Base-by-base conservation (phyloP, 495 filamentous ascomycete species). In the Talaromyces wortmannii region DNA sequence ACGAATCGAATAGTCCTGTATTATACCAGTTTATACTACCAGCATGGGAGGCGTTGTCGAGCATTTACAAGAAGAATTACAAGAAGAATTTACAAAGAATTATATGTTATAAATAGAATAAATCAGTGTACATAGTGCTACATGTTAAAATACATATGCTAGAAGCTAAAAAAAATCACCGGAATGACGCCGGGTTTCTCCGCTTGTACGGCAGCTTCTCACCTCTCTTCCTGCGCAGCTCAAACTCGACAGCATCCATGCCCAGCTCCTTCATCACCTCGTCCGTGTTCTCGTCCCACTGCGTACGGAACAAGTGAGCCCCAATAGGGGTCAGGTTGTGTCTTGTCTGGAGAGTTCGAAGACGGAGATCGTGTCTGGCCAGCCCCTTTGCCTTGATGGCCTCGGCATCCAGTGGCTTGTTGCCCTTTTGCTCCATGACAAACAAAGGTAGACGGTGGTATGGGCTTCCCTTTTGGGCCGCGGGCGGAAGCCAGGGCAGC, bases 391-490 rank as follows among this genome's bases (percentile, higher is more conserved):
- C 72, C 59, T 81, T 80, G n/a, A 91, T 64, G 13, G 74, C 67
- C 7, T 66, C 74, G 33, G 81, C 69, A 62, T 95, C 84, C 44
- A 96, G 59, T 0, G 68, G 70, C 55, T 76, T 59, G 23, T 78
- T 81, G 23, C 81, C 70, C 43, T 79, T 74, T 72, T 99, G 94
- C 71, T 92, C 78, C 32, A 97, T 74, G 48, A 97, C 75, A 68
- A 96, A 89, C 49, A 97, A 65, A 31, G 82, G 80, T 36, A 95
- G 78, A 50, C 94, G 87, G 73, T 97, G 95, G 68, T 97, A 97
- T 2, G 91, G 91, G 13, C 83, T 79, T 48, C 94, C 94, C 74
- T 90, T 95, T 65, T 97, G 89, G 3, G 90, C 87, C 57, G 84
- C 87, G 2, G 94, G 87, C 1, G 94, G 85, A 2, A 91, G 69